These are phyloP conservation scores for Lasiosphaeria hispida DNA, from an alignment of 495 filamentous ascomycete species.

Conservation along the genomic window DNA sequence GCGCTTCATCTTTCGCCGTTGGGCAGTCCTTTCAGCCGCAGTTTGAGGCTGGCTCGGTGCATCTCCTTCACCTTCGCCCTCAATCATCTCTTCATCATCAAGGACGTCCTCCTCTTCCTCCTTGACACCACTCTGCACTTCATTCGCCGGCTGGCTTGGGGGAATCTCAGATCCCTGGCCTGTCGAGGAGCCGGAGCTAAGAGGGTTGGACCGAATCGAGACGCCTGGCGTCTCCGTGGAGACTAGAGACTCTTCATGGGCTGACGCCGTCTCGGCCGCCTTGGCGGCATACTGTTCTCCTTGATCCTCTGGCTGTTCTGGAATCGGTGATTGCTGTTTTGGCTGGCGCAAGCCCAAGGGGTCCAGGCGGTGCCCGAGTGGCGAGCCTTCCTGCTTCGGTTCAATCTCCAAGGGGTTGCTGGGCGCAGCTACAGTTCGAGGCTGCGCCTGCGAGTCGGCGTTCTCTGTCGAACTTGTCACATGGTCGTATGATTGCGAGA, in stretches of 20 bases:
- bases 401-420: slow-evolving; percentile 36
- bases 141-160: slow-evolving; percentile 34
- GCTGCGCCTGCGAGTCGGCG: slow-evolving; percentile 43
- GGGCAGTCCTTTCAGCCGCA: slow-evolving; percentile 67
- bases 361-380: slow-evolving; percentile 43
- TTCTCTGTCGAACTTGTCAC: slow-evolving; percentile 40
- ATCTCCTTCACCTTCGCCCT: slow-evolving; percentile 45
- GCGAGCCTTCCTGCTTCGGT: slow-evolving; percentile 33
- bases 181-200: slow-evolving; percentile 41
- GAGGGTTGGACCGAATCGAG: slow-evolving; percentile 40
- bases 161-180: slow-evolving; percentile 35
- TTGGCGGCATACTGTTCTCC: slow-evolving; percentile 41
- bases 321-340: slow-evolving; percentile 38
- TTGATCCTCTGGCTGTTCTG: slow-evolving; percentile 39
- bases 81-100: slow-evolving; percentile 50
- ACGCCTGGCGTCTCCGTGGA: slow-evolving; percentile 41
- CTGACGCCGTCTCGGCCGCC: slow-evolving; percentile 27
- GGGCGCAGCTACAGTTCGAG: slow-evolving; percentile 37
- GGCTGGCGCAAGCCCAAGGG: slow-evolving; percentile 46
- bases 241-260: slow-evolving; percentile 44
- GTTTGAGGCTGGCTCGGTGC: slow-evolving; percentile 54
- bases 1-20: slow-evolving; percentile 92
- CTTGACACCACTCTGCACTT: slow-evolving; percentile 45
- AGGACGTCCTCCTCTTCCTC: slow-evolving; percentile 56
- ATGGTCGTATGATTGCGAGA: slow-evolving; percentile 50